Conservation (phyloP, 768 basidiomycete genomes). For the Pleurotus tuber-regium region DNA sequence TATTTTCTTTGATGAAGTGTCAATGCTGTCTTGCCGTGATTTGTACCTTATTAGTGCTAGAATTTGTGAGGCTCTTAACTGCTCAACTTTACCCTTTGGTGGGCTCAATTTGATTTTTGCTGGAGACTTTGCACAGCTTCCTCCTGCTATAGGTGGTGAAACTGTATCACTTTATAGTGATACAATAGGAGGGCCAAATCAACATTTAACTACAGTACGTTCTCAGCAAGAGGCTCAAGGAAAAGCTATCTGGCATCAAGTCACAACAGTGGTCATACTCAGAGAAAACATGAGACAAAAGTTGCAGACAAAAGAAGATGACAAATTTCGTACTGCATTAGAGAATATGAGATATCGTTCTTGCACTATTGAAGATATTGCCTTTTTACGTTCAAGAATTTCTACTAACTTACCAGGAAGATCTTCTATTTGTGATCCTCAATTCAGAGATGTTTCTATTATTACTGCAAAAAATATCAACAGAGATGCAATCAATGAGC, state of each 20-base stretch:
- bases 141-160: conserved; percentile 18
- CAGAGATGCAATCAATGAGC: conserved; percentile 29
- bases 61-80: conserved; percentile 19
- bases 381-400: conserved; percentile 15
- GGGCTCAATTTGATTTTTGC: conserved; percentile 34
- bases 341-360: conserved; percentile 27
- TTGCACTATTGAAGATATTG: conserved; percentile 22
- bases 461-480: conserved; percentile 28
- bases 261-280: conserved; percentile 31
- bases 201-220: neutral
- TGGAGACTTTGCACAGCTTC: conserved; percentile 37
- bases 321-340: conserved; percentile 22
- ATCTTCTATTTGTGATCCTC: conserved; percentile 4
- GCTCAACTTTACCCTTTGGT: conserved; percentile 24
- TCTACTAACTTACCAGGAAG: conserved; percentile 7
- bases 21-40: conserved; percentile 33
- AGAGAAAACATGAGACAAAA: conserved; percentile 26
- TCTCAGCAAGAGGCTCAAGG: conserved; percentile 22
- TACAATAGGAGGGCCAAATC: conserved; percentile 9
- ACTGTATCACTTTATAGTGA: conserved; percentile 15
- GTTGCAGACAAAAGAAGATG: conserved; percentile 22
- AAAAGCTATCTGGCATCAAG: conserved; percentile 29
- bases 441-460: conserved; percentile 28
- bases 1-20: conserved; percentile 39
- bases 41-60: conserved; percentile 27